Evolutionary conservation across 768 basidiomycete species (phyloP).

Genomic region (Leccinum barrowsii): DNA sequence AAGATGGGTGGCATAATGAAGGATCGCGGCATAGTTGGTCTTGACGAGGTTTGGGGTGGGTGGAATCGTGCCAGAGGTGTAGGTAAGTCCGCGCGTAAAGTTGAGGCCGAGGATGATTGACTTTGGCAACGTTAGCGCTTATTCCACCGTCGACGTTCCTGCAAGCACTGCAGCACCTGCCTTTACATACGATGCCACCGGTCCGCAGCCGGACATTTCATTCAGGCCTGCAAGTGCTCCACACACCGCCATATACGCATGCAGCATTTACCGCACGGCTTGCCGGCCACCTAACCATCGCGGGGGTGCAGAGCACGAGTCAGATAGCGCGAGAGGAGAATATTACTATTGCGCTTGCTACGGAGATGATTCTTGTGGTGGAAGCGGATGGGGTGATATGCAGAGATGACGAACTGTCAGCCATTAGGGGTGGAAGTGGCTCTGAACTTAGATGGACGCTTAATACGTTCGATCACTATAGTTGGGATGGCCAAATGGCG

Average conservation of each 20-base stretch:
- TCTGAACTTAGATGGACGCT: constrained; percentile 72
- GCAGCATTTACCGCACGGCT: constrained; percentile 68
- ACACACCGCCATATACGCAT: constrained; percentile 74
- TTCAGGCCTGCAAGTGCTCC: constrained; percentile 77
- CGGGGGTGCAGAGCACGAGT: constrained; percentile 54
- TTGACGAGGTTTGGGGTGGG: constrained; percentile 93
- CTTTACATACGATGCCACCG: constrained; percentile 59
- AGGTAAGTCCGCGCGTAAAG: constrained; percentile 41
- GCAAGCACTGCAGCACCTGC: constrained; percentile 67
- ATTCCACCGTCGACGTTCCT: constrained; percentile 86
- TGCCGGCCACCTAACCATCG: constrained; percentile 46
- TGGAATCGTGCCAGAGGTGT: constrained; percentile 95
- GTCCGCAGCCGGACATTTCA: constrained; percentile 65
- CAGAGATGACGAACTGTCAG: constrained; percentile 60
- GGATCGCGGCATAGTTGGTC: constrained; percentile 72
- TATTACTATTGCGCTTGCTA: constrained; percentile 67
- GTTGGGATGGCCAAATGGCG: constrained; percentile 64
- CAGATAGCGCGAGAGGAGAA: constrained; percentile 71
- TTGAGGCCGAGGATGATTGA: not conserved
- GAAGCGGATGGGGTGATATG: constrained; percentile 71
- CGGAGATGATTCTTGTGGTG: constrained; percentile 74
- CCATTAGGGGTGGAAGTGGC: constrained; percentile 38
- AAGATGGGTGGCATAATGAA: constrained; percentile 63
- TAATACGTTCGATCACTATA: constrained; percentile 63
- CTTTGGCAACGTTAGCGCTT: constrained; percentile 51